These are phyloP conservation scores for Heterobasidion irregulare DNA, from an alignment of 1,284 basidiomycete species.

Conservation along the genomic window DNA sequence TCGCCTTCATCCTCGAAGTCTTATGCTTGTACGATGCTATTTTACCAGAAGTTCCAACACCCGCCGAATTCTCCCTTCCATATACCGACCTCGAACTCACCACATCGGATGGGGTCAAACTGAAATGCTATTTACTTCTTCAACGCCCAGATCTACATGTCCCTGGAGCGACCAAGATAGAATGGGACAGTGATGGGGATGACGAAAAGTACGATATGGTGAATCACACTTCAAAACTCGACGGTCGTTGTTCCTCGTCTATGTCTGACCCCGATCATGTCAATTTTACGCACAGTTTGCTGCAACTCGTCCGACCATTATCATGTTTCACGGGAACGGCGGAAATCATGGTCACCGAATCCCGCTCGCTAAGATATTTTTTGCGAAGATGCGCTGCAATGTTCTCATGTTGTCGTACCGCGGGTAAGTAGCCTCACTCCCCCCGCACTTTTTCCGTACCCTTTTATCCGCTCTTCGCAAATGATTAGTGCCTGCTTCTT, in stretches of 20 bases:
- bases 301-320: slow-evolving; percentile 67
- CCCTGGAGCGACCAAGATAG: slow-evolving; percentile 11
- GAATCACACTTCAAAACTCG: background rate
- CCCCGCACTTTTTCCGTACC: background rate
- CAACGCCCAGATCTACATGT: slow-evolving; percentile 29
- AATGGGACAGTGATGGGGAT: slow-evolving; percentile 20
- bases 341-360: slow-evolving; percentile 83
- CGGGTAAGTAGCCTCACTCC: slow-evolving; percentile 44
- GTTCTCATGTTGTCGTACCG: slow-evolving; percentile 86
- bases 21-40: background rate
- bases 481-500: no score
- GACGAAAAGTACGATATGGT: slow-evolving; percentile 8
- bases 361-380: slow-evolving; percentile 85
- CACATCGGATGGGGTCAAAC: slow-evolving; percentile 50
- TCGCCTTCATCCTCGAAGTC: background rate
- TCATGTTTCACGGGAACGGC: slow-evolving; percentile 91
- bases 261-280: no score
- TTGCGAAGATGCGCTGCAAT: slow-evolving; percentile 77
- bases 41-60: slow-evolving; percentile 58
- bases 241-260: no score
- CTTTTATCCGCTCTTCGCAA: no score
- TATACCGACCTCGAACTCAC: slow-evolving; percentile 70
- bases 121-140: slow-evolving; percentile 56
- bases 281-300: slow-evolving; percentile 43
- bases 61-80: slow-evolving; percentile 59